Evolutionary conservation across 148 eudicot species (phyloP), one percentile per base, ranked within the genome.

Genomic region (Polygonum aviculare): DNA sequence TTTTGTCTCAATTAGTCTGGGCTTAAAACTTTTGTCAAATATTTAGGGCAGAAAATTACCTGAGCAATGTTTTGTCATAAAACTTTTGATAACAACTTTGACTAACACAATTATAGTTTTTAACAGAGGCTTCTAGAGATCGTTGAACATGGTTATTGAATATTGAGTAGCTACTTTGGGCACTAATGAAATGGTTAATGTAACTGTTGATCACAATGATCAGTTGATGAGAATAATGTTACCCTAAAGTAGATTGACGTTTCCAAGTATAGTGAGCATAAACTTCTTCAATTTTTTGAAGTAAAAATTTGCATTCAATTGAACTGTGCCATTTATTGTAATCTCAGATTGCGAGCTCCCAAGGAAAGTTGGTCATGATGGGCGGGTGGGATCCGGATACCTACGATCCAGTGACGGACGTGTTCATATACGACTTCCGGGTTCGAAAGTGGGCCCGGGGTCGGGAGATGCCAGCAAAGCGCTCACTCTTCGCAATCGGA

Each of bases 381-480:
- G 97, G 97, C 1, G 97, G 97, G 63, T 89, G 91, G 97, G 79
- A 88, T 77, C 93, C 93, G 33, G 76, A 47, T 50, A 89, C 78
- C 38, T 91, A 84, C 77, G 81, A 91, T 3, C 90, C 91, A 26
- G 77, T 83, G 0, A 79, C 60, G 74, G 86, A 87, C 51, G 88
- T 91, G 7, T 88, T 84, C 60, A 80, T 89, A 21, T 91, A 84
- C 86, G 92, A 89, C 39, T 89, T 89, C 78, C 75, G 81, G 4
- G 81, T 87, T 49, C 82, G 83, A 78, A 79, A 47, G 76, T 91
- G 93, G 93, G 74, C 75, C 48, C 85, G 63, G 76, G 80, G 90
- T 3, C 77, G 74, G 16, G 86, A 89, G 60, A 89, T 91, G 97
- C 93, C 97, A 0, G 44, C 83, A 2, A 79, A 72, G 38, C 78